Conservation (phyloP, 345 rosid species). For the Triadica sebifera region DNA sequence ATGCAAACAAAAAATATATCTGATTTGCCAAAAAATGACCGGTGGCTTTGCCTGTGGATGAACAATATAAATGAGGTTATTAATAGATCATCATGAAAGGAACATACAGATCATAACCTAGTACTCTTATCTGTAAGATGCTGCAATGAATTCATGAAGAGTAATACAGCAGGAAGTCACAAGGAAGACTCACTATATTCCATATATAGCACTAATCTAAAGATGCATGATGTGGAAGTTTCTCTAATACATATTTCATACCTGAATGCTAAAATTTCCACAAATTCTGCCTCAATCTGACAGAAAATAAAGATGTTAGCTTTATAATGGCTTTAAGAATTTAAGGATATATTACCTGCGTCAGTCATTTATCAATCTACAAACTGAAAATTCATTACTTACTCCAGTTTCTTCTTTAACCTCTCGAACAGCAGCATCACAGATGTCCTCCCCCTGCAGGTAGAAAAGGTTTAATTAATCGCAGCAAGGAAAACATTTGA, state of each 20-base stretch:
- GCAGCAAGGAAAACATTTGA: not conserved
- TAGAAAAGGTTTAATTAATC: constrained; percentile 7
- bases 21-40: constrained; percentile 47
- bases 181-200: too few species aligned
- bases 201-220: not conserved
- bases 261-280: constrained; percentile 68
- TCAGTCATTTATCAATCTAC: not conserved
- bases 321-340: not conserved
- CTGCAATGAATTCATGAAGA: too few species aligned
- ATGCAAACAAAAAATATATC: constrained; percentile 58
- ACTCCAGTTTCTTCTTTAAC: constrained; percentile 91
- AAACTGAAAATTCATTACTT: constrained; percentile 23
- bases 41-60: constrained; percentile 56
- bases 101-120: not conserved
- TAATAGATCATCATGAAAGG: not conserved
- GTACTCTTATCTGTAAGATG: too few species aligned
- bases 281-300: constrained; percentile 62
- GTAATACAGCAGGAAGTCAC: too few species aligned
- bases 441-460: constrained; percentile 74
- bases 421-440: constrained; percentile 61
- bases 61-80: constrained; percentile 1
- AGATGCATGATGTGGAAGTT: too few species aligned
- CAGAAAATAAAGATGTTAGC: constrained; percentile 18
- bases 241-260: constrained; percentile 7
- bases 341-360: not conserved